Conservation (phyloP, 2,329 filamentous ascomycete species). For the Coniella lustricola region DNA sequence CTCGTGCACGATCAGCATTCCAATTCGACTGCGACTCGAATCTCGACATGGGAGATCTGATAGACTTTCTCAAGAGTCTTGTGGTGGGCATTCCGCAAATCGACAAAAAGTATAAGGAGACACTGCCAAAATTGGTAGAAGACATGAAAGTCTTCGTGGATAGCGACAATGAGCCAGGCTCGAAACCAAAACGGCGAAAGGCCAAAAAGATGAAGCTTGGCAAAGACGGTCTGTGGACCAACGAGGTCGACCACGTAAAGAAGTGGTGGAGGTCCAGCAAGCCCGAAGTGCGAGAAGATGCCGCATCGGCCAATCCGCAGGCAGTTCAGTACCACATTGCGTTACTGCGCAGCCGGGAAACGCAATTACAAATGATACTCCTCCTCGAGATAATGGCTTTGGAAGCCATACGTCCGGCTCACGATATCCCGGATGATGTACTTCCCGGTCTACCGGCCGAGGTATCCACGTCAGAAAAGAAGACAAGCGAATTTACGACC, state of each 20-base stretch:
- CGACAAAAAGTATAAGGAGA: conserved; percentile 75
- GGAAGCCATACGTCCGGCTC: conserved; percentile 43
- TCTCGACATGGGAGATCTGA: conserved; percentile 55
- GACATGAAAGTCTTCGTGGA: conserved; percentile 50
- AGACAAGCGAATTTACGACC: conserved; percentile 25
- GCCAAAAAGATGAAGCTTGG: conserved; percentile 60
- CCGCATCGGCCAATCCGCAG: conserved; percentile 39
- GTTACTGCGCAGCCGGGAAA: conserved; percentile 65
- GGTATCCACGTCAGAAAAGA: conserved; percentile 22
- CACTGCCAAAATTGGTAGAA: conserved; percentile 54
- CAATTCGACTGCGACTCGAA: conserved; percentile 54
- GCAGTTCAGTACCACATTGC: conserved; percentile 57
- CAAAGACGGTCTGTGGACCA: conserved; percentile 61
- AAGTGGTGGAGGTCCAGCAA: conserved; percentile 63
- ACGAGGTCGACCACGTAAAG: conserved; percentile 57
- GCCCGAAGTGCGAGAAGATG: conserved; percentile 39
- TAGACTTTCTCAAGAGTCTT: conserved; percentile 62
- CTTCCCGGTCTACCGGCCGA: conserved; percentile 37
- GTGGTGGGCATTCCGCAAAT: conserved; percentile 60
- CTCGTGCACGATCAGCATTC: conserved; percentile 65
- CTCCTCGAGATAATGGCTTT: conserved; percentile 71
- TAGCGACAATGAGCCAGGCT: conserved; percentile 42
- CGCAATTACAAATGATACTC: conserved; percentile 72
- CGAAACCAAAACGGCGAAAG: conserved; percentile 42
- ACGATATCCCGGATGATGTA: conserved; percentile 37